phyloP scores from a whole-genome alignment of 768 basidiomycete genomes.

The Artomyces pyxidatus region DNA sequence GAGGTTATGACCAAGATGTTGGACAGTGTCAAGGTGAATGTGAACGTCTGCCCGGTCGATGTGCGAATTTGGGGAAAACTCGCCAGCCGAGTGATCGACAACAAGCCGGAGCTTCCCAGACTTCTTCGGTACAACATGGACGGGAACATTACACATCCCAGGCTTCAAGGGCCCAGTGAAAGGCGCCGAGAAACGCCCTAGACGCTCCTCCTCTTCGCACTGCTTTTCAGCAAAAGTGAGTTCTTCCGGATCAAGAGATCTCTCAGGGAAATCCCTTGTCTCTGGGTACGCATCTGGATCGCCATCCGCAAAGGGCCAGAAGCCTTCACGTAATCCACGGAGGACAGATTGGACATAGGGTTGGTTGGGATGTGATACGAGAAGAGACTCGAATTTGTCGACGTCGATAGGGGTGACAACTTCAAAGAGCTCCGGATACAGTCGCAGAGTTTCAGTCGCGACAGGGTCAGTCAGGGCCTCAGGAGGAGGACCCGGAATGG shows the following conservation, averaged over 20 bases:
- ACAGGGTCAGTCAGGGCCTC: constrained; percentile 10
- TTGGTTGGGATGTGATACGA: constrained; percentile 30
- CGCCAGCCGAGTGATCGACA: constrained; percentile 30
- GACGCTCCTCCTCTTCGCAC: constrained; percentile 14
- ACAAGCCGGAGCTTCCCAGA: constrained; percentile 21
- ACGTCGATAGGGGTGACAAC: constrained; percentile 31
- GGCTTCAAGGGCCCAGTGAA: constrained; percentile 31
- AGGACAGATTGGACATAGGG: constrained; percentile 28
- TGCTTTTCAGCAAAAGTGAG: not conserved
- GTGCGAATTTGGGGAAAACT: constrained; percentile 26
- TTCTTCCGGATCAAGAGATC: not conserved
- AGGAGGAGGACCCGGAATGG: constrained; percentile 12
- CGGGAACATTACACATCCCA: constrained; percentile 35
- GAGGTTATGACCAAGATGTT: constrained; percentile 15
- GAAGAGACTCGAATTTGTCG: constrained; percentile 20
- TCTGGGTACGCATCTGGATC: constrained; percentile 14
- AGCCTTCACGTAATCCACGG: constrained; percentile 27
- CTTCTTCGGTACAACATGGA: constrained; percentile 31
- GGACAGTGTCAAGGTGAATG: constrained; percentile 27
- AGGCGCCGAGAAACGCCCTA: constrained; percentile 16
- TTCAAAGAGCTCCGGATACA: constrained; percentile 26
- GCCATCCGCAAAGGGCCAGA: constrained; percentile 36
- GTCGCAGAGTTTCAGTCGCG: constrained; percentile 18
- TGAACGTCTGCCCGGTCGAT: constrained; percentile 7
- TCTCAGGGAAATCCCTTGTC: constrained; percentile 18